phyloP scores from a whole-genome alignment of 495 filamentous ascomycete species.

The Pyrenula aspistea region DNA sequence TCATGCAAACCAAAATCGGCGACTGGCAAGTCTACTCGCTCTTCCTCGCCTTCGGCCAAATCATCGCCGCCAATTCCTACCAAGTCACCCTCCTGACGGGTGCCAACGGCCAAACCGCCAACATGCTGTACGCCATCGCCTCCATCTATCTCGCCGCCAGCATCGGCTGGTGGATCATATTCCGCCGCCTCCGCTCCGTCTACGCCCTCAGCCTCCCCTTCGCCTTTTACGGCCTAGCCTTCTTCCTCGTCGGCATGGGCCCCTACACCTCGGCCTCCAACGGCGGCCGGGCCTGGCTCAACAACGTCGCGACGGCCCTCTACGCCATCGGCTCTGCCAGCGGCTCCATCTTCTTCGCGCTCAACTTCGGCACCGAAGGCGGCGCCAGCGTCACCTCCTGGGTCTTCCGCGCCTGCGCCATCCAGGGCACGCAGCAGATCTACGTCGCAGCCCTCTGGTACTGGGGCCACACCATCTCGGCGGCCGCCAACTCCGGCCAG shows the following conservation, averaged over 20 bases:
- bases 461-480: constrained; percentile 35
- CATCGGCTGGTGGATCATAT: constrained; percentile 50
- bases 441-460: constrained; percentile 53
- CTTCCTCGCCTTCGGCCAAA: constrained; percentile 51
- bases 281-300: constrained; percentile 32
- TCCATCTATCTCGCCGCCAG: constrained; percentile 49
- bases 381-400: constrained; percentile 35
- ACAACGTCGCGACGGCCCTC: constrained; percentile 45
- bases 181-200: constrained; percentile 41
- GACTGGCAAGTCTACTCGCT: constrained; percentile 59
- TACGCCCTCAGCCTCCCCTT: constrained; percentile 45
- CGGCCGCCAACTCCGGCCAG: constrained; percentile 13
- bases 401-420: constrained; percentile 50
- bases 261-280: constrained; percentile 22
- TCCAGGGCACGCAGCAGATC: constrained; percentile 54
- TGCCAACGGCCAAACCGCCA: constrained; percentile 43
- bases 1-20: constrained; percentile 14
- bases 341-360: constrained; percentile 50
- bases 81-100: constrained; percentile 56
- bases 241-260: constrained; percentile 44
- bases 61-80: constrained; percentile 56
- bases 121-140: constrained; percentile 51
- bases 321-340: constrained; percentile 48
- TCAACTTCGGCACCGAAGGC: constrained; percentile 58
- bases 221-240: constrained; percentile 46